Evolutionary conservation across 192 early-diverging fungal genomes (phyloP).

Genomic region (Diversispora eburnea): DNA sequence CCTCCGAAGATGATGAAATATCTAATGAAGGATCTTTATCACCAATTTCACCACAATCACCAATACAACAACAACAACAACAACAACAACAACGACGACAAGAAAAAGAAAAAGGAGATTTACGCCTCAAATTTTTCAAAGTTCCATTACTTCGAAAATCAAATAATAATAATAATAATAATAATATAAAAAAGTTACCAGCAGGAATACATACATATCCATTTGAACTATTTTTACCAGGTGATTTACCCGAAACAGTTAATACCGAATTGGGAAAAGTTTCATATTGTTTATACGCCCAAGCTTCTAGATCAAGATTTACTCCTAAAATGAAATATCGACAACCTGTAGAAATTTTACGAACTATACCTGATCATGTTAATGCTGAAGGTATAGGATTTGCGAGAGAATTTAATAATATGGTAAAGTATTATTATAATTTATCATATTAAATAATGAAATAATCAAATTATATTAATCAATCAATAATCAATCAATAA

Average conservation of each 20-base stretch:
- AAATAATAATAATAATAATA: not conserved
- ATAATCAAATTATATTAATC: too few relatives aligned
- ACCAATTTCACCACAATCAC: too few relatives aligned
- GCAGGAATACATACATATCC: not conserved
- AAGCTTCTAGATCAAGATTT: conserved; percentile 15
- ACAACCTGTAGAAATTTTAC: conserved; percentile 10
- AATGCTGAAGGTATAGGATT: conserved; percentile 18
- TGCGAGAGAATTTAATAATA: conserved; percentile 14
- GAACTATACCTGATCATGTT: conserved; percentile 9
- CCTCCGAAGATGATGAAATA: too few relatives aligned
- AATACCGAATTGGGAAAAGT: conserved; percentile 4
- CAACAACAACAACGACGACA: too few relatives aligned
- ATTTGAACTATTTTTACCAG: conserved; percentile 9
- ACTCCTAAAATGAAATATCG: not conserved
- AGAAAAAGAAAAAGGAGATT: too few relatives aligned
- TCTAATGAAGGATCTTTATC: too few relatives aligned
- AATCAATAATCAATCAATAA: too few relatives aligned
- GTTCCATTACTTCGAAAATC: not conserved
- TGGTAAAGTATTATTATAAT: not conserved
- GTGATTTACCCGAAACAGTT: conserved; percentile 1
- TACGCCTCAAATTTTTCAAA: not conserved
- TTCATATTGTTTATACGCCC: not conserved
- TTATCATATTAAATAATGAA: too few relatives aligned
- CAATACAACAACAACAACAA: too few relatives aligned
- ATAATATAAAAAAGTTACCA: not conserved